A percentile compares a stretch with the other conserved stretches of the same genome.
phyloP scores from a whole-genome alignment of 306 rosid genomes.

The Clitoria ternatea region DNA sequence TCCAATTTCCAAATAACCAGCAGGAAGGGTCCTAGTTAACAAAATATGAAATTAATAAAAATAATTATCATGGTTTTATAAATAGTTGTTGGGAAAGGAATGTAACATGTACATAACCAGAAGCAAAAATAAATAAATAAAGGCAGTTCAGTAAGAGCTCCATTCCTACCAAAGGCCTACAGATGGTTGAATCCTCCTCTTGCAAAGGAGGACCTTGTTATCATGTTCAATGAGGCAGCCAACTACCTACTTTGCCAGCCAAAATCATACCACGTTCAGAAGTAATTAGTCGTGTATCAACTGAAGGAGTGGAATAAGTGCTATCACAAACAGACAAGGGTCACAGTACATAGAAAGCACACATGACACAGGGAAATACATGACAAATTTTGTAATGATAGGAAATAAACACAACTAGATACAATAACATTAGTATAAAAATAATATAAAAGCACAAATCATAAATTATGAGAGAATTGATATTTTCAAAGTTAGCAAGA shows the following conservation, averaged over 20 bases:
- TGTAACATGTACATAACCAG: background rate
- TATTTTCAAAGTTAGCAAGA: background rate
- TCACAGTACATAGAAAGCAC: background rate
- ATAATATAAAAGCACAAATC: background rate
- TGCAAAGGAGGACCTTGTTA: slow-evolving; percentile 86
- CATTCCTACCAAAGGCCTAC: slow-evolving; percentile 85
- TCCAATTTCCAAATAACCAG: slow-evolving; percentile 94
- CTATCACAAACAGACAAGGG: background rate
- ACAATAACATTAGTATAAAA: background rate
- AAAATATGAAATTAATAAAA: slow-evolving; percentile 31
- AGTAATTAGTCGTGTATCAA: slow-evolving; percentile 19
- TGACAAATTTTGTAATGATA: too few species aligned
- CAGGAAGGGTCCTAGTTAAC: slow-evolving; percentile 87
- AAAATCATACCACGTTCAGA: slow-evolving; percentile 20
- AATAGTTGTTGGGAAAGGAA: background rate
- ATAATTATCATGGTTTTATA: slow-evolving; percentile 16
- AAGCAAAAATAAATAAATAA: slow-evolving; percentile 22
- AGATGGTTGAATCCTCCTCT: slow-evolving; percentile 94
- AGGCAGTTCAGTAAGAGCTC: background rate
- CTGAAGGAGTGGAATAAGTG: background rate
- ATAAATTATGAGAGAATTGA: background rate
- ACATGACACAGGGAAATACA: background rate
- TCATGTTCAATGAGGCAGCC: slow-evolving; percentile 93
- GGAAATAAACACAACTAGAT: background rate
- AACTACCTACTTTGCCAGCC: slow-evolving; percentile 62